A percentile compares a stretch with the other conserved stretches of the same genome.
These are phyloP conservation scores for Tylopilus subfusipes DNA, from an alignment of 768 basidiomycete genomes.

Conservation along the genomic window DNA sequence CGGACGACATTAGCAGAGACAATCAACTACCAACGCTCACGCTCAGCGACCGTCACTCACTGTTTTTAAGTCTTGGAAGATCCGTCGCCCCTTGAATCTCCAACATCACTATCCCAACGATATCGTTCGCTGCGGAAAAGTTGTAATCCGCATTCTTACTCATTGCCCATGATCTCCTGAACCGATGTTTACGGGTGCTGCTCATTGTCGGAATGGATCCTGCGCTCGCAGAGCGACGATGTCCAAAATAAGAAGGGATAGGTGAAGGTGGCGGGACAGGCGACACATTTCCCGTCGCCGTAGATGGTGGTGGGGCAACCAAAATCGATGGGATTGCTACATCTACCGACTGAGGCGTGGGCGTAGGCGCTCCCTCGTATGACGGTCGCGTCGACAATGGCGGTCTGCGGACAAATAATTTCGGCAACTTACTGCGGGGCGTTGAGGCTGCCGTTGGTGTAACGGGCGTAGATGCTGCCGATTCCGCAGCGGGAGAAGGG, in stretches of 20 bases:
- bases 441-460: slow-evolving; percentile 26
- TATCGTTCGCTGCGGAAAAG: slow-evolving; percentile 70
- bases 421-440: slow-evolving; percentile 29
- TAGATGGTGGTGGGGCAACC: slow-evolving; percentile 12
- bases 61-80: slow-evolving; percentile 81
- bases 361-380: slow-evolving; percentile 19
- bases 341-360: neutral
- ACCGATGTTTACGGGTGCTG: slow-evolving; percentile 31
- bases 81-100: slow-evolving; percentile 85
- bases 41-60: slow-evolving; percentile 44
- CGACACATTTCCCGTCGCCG: slow-evolving; percentile 7
- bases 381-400: slow-evolving; percentile 31
- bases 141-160: slow-evolving; percentile 48
- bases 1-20: neutral
- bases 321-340: slow-evolving; percentile 8
- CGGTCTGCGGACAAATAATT: slow-evolving; percentile 35
- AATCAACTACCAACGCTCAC: neutral
- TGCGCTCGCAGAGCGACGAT: slow-evolving; percentile 33
- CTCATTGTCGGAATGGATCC: slow-evolving; percentile 26
- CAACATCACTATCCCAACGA: slow-evolving; percentile 92
- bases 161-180: slow-evolving; percentile 38
- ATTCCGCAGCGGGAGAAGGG: slow-evolving; percentile 20
- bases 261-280: slow-evolving; percentile 22
- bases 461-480: slow-evolving; percentile 23
- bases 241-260: slow-evolving; percentile 19